Evolutionary conservation across 176 grass and related monocot species (phyloP), one percentile per base, ranked within the genome.

Genomic region (Tillandsia fasciculata): DNA sequence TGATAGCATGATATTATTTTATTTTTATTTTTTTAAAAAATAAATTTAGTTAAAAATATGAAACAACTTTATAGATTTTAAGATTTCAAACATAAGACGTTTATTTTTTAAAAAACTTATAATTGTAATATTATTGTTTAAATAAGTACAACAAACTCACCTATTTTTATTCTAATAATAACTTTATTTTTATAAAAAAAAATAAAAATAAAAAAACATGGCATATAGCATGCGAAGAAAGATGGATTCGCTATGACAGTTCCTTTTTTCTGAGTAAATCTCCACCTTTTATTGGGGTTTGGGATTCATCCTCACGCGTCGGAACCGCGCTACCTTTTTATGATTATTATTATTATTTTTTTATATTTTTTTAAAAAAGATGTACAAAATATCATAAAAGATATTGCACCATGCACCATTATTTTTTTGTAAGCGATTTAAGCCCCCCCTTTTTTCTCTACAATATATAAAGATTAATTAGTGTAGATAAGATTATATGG

Each of bases 261-360:
- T 49, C 64, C 67, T 79, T 82, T 67, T 81, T 67, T 81, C 80
- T 61, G 50, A 68, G 53, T 23, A 69, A 86, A 77, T 84, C 81
- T 84, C 84, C 78, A 81, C 52, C 76, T 78, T 79, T 87, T 87
- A 84, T 77, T 81, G 81, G 84, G 82, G 82, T 77, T 81, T 84
- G 84, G 82, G 88, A 82, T 76, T 91, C 65, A 66, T 66, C 13
- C 64, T 8, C 64, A 66, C 64, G 64, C 64, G 28, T 42, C 33
- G 64, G 64, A 28, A 23, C 18, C 10, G 42, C 13, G 24, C 33
- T 50, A 13, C 52, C 49, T 71, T 15, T 57, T 20, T 20, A 20
- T 20, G 0, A 20, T 20, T 80, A 57, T 42, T 72, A 26, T 63
- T 18, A 12, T 10, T 69, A 78, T 70, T 63, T 57, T n/a, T 26